Evolutionary conservation across 768 basidiomycete genomes (phyloP), one percentile per base, ranked within the genome.

Genomic region (Neoboletus subvelutipes): DNA sequence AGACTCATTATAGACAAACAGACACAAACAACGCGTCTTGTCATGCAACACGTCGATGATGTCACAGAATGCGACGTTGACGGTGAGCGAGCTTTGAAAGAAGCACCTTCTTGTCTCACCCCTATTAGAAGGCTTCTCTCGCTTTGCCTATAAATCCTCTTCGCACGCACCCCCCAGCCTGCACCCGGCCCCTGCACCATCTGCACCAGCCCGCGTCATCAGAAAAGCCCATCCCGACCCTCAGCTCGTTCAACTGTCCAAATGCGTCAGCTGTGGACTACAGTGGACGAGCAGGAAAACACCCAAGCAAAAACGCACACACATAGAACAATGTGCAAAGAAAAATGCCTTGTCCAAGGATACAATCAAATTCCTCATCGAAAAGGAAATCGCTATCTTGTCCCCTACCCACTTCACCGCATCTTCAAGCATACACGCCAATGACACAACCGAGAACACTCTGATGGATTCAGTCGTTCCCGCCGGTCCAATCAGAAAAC

Each of bases 261-360:
- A 75, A 62, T 92, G 90, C 62, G 75, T 90, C 43, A 77, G 80
- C 37, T 92, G 90, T 61, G 81, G 83, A 24, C 65, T 79, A 15
- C 70, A 70, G 1, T 93, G 91, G 91, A 92, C 88, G 4, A 73
- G 82, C 13, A 78, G 80, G 52, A 94, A 94, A 68, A 80, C 80
- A 4, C 73, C 73, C 12, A 60, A 71, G 18, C 83, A 86, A 64
- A 94, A 94, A 69, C 70, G 81, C 66, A 61, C 77, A 3, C 92
- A 94, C 66, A 81, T 94, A 40, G 77, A 77, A 48, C 73, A 76
- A 7, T 94, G 92, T 67, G 83, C 87, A 13, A 85, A 80, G 71
- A 91, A 86, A 69, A 75, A 76, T 22, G 73, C 68, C 5, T 71
- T 86, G 41, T 73, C 76, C 7, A 71, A 81, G 31, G 83, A 83